phyloP scores from a whole-genome alignment of 495 filamentous ascomycete genomes.

The Aspergillus biplanus region DNA sequence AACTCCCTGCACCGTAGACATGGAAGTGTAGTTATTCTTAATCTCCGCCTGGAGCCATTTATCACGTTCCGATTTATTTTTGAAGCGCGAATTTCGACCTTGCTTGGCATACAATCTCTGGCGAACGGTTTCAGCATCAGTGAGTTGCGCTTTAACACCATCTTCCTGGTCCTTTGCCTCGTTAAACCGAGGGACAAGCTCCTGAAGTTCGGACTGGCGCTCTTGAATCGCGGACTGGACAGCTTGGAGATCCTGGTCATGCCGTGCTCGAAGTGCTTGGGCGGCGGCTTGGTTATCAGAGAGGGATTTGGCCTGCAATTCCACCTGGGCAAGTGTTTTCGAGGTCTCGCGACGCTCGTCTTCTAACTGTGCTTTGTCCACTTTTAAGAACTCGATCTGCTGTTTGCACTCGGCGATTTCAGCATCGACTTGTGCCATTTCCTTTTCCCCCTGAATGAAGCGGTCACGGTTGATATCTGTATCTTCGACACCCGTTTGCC shows the following conservation, averaged over 20 bases:
- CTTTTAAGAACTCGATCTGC: constrained; percentile 79
- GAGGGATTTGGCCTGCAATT: constrained; percentile 80
- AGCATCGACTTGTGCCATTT: constrained; percentile 74
- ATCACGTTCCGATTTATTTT: constrained; percentile 85
- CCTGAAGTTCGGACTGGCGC: constrained; percentile 74
- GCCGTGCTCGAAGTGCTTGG: constrained; percentile 66
- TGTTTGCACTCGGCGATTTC: constrained; percentile 79
- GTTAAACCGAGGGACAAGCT: constrained; percentile 75
- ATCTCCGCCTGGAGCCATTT: constrained; percentile 80
- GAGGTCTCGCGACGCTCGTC: constrained; percentile 84
- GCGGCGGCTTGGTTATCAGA: constrained; percentile 79
- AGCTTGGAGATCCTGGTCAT: constrained; percentile 73
- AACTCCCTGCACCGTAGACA: constrained; percentile 80
- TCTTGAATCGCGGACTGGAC: constrained; percentile 74
- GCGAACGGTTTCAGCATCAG: constrained; percentile 72
- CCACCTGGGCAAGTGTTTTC: constrained; percentile 76
- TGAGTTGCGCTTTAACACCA: constrained; percentile 67
- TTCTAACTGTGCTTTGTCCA: constrained; percentile 88
- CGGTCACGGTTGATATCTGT: constrained; percentile 78
- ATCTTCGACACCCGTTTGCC: constrained; percentile 78
- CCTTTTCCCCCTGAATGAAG: constrained; percentile 79
- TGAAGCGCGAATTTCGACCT: constrained; percentile 85
- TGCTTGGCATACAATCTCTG: constrained; percentile 92
- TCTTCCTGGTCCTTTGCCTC: constrained; percentile 73
- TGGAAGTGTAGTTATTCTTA: constrained; percentile 72